phyloP scores from a whole-genome alignment of 1,139 yeast genomes.

The Entelexis paramagnoliae region DNA sequence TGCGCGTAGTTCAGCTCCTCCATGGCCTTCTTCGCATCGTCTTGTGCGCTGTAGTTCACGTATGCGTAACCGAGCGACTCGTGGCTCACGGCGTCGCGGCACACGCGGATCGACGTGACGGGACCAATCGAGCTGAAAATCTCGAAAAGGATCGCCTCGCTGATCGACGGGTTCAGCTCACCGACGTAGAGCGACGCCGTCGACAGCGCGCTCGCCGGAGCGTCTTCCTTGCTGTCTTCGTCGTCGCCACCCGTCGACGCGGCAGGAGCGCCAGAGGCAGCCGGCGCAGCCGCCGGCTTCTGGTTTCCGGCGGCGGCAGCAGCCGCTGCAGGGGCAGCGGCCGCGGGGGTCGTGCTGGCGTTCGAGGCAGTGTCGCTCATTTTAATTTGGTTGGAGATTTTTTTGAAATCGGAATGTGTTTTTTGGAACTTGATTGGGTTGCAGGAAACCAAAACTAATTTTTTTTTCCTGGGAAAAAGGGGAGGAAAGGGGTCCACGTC shows the following conservation, averaged over 20 bases:
- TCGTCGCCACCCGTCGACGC: constrained; percentile 11
- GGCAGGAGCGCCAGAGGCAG: constrained; percentile 13
- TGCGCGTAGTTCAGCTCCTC: constrained; percentile 91
- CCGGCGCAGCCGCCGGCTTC: constrained; percentile 12
- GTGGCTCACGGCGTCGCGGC: constrained; percentile 97
- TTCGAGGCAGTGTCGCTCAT: constrained; percentile 19
- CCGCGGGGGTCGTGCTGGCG: constrained; percentile 3
- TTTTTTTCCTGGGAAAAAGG: constrained; percentile 2
- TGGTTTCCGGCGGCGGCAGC: constrained; percentile 9
- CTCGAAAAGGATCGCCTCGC: constrained; percentile 92
- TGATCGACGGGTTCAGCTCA: constrained; percentile 85
- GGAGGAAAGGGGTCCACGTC: not conserved
- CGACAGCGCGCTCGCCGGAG: constrained; percentile 25
- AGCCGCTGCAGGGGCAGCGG: constrained; percentile 11
- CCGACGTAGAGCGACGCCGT: constrained; percentile 85
- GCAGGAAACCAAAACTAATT: constrained; percentile 2
- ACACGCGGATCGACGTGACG: constrained; percentile 93
- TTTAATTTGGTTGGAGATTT: constrained; percentile 3
- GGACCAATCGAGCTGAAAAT: constrained; percentile 91
- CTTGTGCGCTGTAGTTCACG: constrained; percentile 85
- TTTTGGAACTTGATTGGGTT: constrained; percentile 10
- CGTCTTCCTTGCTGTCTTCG: constrained; percentile 10
- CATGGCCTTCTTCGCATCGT: constrained; percentile 89
- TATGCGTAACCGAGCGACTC: constrained; percentile 97
- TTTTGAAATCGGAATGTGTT: constrained; percentile 16